phyloP scores from a whole-genome alignment of 225 moss, liverwort and hornwort species.

The Pleurozium schreberi region DNA sequence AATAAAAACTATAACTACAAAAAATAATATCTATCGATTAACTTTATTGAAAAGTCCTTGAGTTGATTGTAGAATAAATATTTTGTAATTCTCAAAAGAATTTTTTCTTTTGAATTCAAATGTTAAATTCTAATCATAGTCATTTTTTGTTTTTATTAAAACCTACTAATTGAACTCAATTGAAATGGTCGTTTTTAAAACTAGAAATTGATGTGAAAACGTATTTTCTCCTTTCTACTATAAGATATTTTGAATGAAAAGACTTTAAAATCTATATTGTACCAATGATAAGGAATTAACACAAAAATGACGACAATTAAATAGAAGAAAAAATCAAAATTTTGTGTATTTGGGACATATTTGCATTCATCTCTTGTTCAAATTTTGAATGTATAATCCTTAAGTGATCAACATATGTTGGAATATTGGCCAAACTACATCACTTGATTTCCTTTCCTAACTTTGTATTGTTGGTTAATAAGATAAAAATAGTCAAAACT shows the following conservation, averaged over 20 bases:
- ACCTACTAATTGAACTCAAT: background rate
- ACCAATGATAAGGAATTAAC: background rate
- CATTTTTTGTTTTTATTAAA: background rate
- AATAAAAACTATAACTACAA: background rate
- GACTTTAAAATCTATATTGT: too few species aligned
- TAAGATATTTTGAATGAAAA: background rate
- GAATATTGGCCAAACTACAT: background rate
- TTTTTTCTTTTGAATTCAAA: too few species aligned
- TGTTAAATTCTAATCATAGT: background rate
- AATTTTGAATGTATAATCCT: background rate
- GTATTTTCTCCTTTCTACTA: background rate
- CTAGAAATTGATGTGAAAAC: background rate
- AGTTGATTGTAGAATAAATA: background rate
- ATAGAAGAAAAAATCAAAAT: background rate
- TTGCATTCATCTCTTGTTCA: background rate
- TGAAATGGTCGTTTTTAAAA: background rate
- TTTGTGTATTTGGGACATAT: background rate
- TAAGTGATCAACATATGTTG: background rate
- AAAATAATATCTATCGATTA: background rate
- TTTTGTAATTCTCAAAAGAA: background rate
- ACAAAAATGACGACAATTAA: background rate
- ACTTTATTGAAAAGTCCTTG: background rate
- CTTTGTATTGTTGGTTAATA: accelerated
- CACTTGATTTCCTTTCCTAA: background rate
- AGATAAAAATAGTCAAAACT: background rate